A percentile compares a stretch with the other conserved stretches of the same genome.
Evolutionary conservation across 495 filamentous ascomycete genomes (phyloP).

Genomic region (Neurospora cerealis): DNA sequence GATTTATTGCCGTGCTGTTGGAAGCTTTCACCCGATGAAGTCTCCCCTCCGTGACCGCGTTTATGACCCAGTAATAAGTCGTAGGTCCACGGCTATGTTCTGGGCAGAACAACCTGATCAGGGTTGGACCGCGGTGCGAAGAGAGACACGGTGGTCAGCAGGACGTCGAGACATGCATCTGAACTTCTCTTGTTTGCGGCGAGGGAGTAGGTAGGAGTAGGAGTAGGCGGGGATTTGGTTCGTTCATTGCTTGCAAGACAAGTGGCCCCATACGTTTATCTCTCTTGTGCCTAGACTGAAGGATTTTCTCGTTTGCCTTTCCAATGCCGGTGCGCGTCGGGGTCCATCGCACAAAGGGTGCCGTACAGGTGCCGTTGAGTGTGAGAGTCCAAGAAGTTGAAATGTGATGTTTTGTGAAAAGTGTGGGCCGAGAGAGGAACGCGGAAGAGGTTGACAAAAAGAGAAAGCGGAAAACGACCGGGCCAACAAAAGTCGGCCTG

Average conservation of each 20-base stretch:
- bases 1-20: not conserved
- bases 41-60: not conserved
- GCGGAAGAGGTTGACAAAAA: not conserved
- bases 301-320: not conserved
- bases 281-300: not conserved
- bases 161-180: not conserved
- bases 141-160: not conserved
- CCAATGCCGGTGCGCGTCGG: not conserved
- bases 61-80: not conserved
- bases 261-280: not conserved
- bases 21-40: not conserved
- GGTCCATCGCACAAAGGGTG: not conserved
- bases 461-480: not conserved
- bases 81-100: not conserved
- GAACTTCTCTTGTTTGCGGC: not conserved
- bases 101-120: not conserved
- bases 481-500: not conserved
- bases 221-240: not conserved
- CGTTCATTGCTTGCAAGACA: not conserved
- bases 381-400: not conserved
- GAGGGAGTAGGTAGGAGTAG: not conserved
- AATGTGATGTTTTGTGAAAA: not conserved
- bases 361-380: not conserved
- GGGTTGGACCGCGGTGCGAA: not conserved
- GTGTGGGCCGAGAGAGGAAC: not conserved